Conservation (phyloP, 768 basidiomycete species). For the Tubosaeta sp. region DNA sequence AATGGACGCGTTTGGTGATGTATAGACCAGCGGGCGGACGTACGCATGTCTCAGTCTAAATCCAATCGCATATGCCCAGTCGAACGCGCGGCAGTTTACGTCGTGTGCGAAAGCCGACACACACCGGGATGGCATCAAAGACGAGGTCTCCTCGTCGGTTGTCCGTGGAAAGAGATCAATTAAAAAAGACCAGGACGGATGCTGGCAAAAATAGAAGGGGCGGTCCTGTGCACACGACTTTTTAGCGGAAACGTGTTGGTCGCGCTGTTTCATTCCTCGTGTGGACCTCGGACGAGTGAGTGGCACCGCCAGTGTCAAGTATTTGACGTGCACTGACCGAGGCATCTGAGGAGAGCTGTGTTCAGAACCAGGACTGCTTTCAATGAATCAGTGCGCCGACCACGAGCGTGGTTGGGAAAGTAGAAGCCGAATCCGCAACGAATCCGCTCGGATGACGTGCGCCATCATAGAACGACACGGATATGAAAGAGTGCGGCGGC, state of each 20-base stretch:
- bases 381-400: not conserved
- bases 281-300: constrained; percentile 11
- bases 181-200: constrained; percentile 1
- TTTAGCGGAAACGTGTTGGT: constrained; percentile 21
- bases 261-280: constrained; percentile 6
- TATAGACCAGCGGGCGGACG: not conserved
- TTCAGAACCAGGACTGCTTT: not conserved
- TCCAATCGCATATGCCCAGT: not conserved
- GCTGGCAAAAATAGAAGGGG: not conserved
- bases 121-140: not conserved
- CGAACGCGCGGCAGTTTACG: not conserved
- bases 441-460: not conserved
- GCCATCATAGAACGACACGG: constrained; percentile 3
- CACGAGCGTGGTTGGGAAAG: not conserved
- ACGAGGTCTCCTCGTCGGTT: constrained; percentile 1
- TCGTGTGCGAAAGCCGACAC: not conserved
- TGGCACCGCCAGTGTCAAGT: not conserved
- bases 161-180: constrained; percentile 1
- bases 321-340: constrained; percentile 14
- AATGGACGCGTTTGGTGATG: not conserved
- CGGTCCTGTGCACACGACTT: constrained; percentile 3
- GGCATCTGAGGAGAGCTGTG: not conserved
- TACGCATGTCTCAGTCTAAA: not conserved
- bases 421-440: not conserved
- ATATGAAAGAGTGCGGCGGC: constrained; percentile 9